Evolutionary conservation across 1,139 yeast species (phyloP).

Genomic region (Kazachstania sp.): DNA sequence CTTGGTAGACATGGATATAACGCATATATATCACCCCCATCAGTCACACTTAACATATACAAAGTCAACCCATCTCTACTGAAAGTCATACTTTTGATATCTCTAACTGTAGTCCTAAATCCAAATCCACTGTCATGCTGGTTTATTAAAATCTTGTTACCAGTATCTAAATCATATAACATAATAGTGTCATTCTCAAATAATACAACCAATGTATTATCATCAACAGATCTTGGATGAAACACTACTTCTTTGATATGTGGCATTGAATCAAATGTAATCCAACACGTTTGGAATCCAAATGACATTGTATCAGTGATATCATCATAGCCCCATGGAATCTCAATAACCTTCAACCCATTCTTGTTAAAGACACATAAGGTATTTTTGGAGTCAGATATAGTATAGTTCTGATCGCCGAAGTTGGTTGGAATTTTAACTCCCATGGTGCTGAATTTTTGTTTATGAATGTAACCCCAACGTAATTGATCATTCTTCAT

Average conservation of each 20-base stretch:
- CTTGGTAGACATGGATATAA: slow-evolving; percentile 50
- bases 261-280: slow-evolving; percentile 2
- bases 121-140: slow-evolving; percentile 17
- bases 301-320: slow-evolving; percentile 7
- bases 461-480: slow-evolving; percentile 18
- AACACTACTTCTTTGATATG: slow-evolving; percentile 33
- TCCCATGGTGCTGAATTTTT: slow-evolving; percentile 4
- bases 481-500: slow-evolving; percentile 16
- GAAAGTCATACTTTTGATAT: slow-evolving; percentile 36
- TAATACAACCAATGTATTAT: slow-evolving; percentile 36
- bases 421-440: slow-evolving; percentile 23
- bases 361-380: slow-evolving; percentile 35
- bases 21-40: slow-evolving; percentile 48
- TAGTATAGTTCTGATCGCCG: slow-evolving; percentile 15
- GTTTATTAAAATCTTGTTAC: slow-evolving; percentile 19
- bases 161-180: slow-evolving; percentile 28
- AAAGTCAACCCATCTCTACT: slow-evolving; percentile 42
- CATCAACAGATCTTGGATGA: slow-evolving; percentile 38
- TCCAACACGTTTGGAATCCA: slow-evolving; percentile 18
- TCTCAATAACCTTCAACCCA: slow-evolving; percentile 30
- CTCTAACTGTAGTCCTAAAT: slow-evolving; percentile 25
- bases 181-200: slow-evolving; percentile 32
- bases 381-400: slow-evolving; percentile 37
- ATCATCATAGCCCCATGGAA: slow-evolving; percentile 23
- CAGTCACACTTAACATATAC: slow-evolving; percentile 35